A percentile compares a stretch with the other conserved stretches of the same genome.
These are phyloP conservation scores for Candida golubevii DNA, from an alignment of 805 yeast species.

Conservation along the genomic window DNA sequence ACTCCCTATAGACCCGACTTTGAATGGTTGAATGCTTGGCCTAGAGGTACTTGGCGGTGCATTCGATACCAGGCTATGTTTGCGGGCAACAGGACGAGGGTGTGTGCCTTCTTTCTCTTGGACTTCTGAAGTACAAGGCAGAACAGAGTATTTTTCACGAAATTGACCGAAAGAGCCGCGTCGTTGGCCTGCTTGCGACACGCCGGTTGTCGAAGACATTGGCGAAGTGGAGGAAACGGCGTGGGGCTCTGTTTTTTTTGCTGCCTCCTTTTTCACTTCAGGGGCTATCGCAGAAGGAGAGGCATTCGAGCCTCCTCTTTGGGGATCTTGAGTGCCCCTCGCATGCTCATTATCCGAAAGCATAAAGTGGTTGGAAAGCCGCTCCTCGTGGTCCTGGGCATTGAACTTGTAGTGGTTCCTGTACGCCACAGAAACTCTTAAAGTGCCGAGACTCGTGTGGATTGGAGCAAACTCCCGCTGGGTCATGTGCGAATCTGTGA, in stretches of 20 bases:
- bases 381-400: constrained; percentile 61
- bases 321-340: background rate
- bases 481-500: constrained; percentile 46
- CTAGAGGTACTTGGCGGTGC: constrained; percentile 2
- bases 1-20: constrained; percentile 53
- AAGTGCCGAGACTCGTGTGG: constrained; percentile 67
- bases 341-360: constrained; percentile 35
- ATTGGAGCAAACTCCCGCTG: constrained; percentile 68
- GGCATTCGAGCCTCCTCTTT: background rate
- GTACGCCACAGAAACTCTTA: constrained; percentile 74
- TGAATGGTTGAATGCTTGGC: constrained; percentile 54
- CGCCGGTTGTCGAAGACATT: background rate
- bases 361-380: constrained; percentile 54
- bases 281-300: background rate
- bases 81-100: background rate
- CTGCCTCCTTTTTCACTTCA: background rate
- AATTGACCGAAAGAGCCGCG: constrained; percentile 13
- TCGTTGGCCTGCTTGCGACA: background rate
- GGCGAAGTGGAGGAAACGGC: background rate
- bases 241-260: background rate
- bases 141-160: constrained; percentile 13
- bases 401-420: constrained; percentile 67
- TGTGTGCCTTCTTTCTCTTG: constrained; percentile 9
- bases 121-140: constrained; percentile 16
- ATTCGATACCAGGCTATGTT: constrained; percentile 1